Base-by-base conservation (phyloP, 164 flowering plant genomes). In the Litsea cubeba region DNA sequence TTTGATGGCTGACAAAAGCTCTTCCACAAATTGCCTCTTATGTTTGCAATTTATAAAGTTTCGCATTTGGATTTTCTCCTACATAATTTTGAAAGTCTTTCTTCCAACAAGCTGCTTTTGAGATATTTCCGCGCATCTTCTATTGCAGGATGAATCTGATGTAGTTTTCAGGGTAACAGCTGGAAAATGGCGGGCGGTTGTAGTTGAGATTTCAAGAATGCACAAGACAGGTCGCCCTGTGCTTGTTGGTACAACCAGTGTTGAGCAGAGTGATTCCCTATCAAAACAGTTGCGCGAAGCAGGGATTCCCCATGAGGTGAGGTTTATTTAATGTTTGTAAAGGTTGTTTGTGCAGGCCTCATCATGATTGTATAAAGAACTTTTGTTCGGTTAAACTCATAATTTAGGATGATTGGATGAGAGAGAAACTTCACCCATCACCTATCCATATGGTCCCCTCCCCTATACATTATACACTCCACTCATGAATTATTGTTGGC, bases 231-330 rank as follows among this genome's bases (percentile, higher is more conserved):
- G 98, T 46, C 92, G 95, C n/a, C 97, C 99, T 11, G 94, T 96
- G 69, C 97, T 96, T 82, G 99, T 94, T 72, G 99, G 99, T 66
- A 96, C 99, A 77, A 96, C 99, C 49, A 96, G 99, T 78, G 99
- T 96, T 81, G 99, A 96, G 81, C 97, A 92, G 81, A 93, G 98
- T 83, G 98, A 96, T 77, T 80, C 89, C 49, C 76, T 96, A 75
- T 92, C 98, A 58, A 86, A 76, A 68, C 95, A 89, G 81, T 84
- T 96, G 80, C 79, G 76, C 71, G 95, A 96, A 89, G 95, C 88
- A 75, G 95, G 91, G 62, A 91, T 96, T 67, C 91, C 94, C 15
- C 99, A 94, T 82, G 97, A 96, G 99, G 99, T 95, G 40, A 78
- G 80, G 23, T 73, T 35, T 75, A 35, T 71, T 57, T 72, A 68